A percentile compares a stretch with the other conserved stretches of the same genome.
Evolutionary conservation across 2,329 filamentous ascomycete species (phyloP).

Genomic region (Fusarium stilboides): DNA sequence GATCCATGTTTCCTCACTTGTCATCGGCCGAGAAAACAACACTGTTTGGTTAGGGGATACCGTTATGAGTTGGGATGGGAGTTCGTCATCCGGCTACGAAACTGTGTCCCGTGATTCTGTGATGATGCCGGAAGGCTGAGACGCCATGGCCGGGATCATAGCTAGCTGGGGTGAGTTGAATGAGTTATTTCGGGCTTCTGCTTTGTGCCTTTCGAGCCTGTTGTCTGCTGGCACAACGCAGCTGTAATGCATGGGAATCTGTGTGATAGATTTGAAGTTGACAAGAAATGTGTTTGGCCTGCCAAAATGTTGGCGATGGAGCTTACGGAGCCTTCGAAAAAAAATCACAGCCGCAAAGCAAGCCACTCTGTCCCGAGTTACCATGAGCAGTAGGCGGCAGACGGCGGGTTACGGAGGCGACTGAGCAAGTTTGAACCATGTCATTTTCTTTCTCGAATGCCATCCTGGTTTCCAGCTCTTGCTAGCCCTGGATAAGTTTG

Average conservation of each 20-base stretch:
- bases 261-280: slow-evolving; percentile 24
- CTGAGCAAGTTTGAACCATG: not conserved
- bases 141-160: slow-evolving; percentile 32
- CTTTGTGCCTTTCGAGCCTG: not conserved
- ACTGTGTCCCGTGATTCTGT: slow-evolving; percentile 44
- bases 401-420: slow-evolving; percentile 14
- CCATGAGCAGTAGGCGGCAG: slow-evolving; percentile 16
- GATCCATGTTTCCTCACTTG: slow-evolving; percentile 46
- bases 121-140: slow-evolving; percentile 41
- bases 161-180: slow-evolving; percentile 20
- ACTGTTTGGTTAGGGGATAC: slow-evolving; percentile 42
- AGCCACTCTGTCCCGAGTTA: slow-evolving; percentile 2
- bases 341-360: not conserved
- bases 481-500: not conserved
- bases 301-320: not conserved
- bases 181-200: slow-evolving; percentile 20
- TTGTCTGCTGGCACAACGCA: not conserved
- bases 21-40: slow-evolving; percentile 50
- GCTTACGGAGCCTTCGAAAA: slow-evolving; percentile 2
- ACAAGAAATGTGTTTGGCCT: slow-evolving; percentile 11
- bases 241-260: not conserved
- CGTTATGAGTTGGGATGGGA: slow-evolving; percentile 43
- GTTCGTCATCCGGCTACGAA: slow-evolving; percentile 34
- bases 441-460: not conserved
- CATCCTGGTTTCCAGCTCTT: slow-evolving; percentile 3